phyloP scores from a whole-genome alignment of 2,329 filamentous ascomycete species.

The Cladosporium sp. region DNA sequence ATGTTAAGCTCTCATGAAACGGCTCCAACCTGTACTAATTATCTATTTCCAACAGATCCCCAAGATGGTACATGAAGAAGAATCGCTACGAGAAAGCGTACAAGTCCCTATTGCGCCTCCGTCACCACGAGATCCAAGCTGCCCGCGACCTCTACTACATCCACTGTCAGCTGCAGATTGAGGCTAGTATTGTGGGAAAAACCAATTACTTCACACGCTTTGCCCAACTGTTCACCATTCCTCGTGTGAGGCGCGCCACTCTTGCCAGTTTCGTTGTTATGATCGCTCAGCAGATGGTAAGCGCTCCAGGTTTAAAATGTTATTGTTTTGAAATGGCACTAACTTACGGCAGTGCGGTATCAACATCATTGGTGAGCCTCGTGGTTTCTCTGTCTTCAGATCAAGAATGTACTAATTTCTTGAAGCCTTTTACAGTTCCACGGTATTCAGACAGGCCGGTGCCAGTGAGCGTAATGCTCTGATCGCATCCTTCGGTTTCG shows the following conservation, averaged over 20 bases:
- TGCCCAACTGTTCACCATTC: conserved; percentile 51
- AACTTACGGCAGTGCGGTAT: neutral
- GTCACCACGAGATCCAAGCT: conserved; percentile 53
- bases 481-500: conserved; percentile 45
- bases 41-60: conserved; percentile 13
- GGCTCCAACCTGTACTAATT: neutral
- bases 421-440: conserved; percentile 39
- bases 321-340: neutral
- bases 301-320: neutral
- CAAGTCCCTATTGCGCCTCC: conserved; percentile 49
- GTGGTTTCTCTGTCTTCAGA: neutral
- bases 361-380: conserved; percentile 10
- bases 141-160: conserved; percentile 58
- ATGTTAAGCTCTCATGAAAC: neutral
- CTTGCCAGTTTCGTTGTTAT: conserved; percentile 34
- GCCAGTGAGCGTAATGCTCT: conserved; percentile 39
- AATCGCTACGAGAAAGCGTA: conserved; percentile 50
- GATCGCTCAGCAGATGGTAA: conserved; percentile 36
- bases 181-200: conserved; percentile 35
- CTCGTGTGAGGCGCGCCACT: conserved; percentile 47
- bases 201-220: conserved; percentile 46
- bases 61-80: conserved; percentile 46
- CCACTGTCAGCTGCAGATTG: conserved; percentile 36
- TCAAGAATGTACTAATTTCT: conserved; percentile 33
- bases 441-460: conserved; percentile 39